Evolutionary conservation across 2,329 filamentous ascomycete species (phyloP), one percentile per base, ranked within the genome.

Genomic region (Aureobasidium melanogenum): DNA sequence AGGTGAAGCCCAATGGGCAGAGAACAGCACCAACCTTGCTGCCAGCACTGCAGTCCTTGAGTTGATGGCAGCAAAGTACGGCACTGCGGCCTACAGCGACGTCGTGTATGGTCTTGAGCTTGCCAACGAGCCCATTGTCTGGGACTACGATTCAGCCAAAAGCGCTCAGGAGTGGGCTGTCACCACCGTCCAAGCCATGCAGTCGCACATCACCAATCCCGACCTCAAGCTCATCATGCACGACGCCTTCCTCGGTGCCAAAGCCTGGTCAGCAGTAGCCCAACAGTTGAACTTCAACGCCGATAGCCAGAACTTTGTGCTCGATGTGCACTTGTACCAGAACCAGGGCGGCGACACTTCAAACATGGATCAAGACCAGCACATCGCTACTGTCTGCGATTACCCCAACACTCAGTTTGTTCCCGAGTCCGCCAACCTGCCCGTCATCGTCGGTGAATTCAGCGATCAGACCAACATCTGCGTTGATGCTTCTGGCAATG

Each of bases 321-420:
- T 89, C 63, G 86, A 89, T 67, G 84, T 86, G 60, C 86, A 89
- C 59, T 73, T 77, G 50, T 79, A 78, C 63, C 76, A 79, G 65
- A 74, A 78, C 61, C 74, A 75, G 63, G 72, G 68, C 3, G 63
- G 69, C 4, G 68, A 59, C 6, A 73, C 77, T 62, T 69, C 72
- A 12, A 60, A 64, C 5, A 69, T 74, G 48, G 73, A 68, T 12
- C 75, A 76, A 38, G 69, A 68, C 15, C 66, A 73, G 24, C 77
- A 79, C 65, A 73, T 78, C 41, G 64, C 67, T 48, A 71, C 71
- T 38, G 76, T 75, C n/a, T 79, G 77, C 69, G 83, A 88, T 68
- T 89, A 88, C 69, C 81, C 88, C 68, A 77, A 85, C 62, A 88
- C 88, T 61, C 65, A 66, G 5, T 70, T 77, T 5, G 66, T 73